phyloP scores from a whole-genome alignment of 768 basidiomycete genomes.

The Kwoniella botswanensis region DNA sequence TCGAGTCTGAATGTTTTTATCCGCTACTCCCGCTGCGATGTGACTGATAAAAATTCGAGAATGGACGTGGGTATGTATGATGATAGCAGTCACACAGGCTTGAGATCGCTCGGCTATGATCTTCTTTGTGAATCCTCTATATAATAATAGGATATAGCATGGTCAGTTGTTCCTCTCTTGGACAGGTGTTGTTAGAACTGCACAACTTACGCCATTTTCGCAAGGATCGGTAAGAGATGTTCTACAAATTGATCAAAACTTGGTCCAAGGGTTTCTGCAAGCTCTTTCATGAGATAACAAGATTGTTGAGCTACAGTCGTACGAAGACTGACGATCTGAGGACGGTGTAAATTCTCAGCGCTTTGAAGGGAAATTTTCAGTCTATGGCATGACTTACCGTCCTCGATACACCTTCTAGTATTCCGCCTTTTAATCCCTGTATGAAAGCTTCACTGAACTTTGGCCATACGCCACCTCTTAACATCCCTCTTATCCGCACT shows the following conservation, averaged over 20 bases:
- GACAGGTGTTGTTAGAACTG: too few relatives aligned
- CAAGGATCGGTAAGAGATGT: constrained; percentile 71
- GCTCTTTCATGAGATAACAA: constrained; percentile 75
- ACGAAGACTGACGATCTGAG: constrained; percentile 80
- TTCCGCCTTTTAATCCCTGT: constrained; percentile 72
- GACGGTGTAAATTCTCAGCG: constrained; percentile 3
- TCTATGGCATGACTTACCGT: constrained; percentile 64
- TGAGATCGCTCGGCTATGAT: constrained; percentile 87
- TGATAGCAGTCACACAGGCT: constrained; percentile 68
- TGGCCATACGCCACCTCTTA: constrained; percentile 79
- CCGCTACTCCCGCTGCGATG: constrained; percentile 71
- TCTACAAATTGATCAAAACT: constrained; percentile 82
- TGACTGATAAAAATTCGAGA: constrained; percentile 73
- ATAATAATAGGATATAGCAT: too few relatives aligned
- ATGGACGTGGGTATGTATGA: constrained; percentile 72
- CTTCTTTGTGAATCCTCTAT: constrained; percentile 85
- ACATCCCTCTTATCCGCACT: constrained; percentile 81
- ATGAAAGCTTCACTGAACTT: constrained; percentile 78
- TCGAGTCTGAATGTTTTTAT: constrained; percentile 80
- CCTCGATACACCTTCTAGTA: constrained; percentile 82
- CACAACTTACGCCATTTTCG: constrained; percentile 70
- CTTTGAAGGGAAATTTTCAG: too few relatives aligned
- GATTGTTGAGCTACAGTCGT: constrained; percentile 86
- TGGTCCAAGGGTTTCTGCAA: constrained; percentile 70
- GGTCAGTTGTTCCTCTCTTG: too few relatives aligned